phyloP scores from a whole-genome alignment of 1,284 basidiomycete genomes.

The Naganishia sp. region DNA sequence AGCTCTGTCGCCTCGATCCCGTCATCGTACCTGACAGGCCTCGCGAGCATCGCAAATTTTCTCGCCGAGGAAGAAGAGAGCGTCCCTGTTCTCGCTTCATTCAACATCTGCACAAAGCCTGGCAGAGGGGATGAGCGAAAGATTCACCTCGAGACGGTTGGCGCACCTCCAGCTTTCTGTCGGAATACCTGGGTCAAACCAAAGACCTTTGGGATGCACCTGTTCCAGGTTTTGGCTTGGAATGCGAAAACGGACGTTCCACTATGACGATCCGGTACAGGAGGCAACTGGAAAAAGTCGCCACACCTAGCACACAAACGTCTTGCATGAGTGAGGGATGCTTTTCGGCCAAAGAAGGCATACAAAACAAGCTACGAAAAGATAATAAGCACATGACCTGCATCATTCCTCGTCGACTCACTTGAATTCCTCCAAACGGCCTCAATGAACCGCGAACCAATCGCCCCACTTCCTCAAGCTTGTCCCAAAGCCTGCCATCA shows the following conservation, averaged over 20 bases:
- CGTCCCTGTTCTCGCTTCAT: conserved; percentile 83
- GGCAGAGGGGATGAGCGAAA: not conserved
- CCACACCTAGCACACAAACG: conserved; percentile 59
- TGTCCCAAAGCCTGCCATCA: conserved; percentile 71
- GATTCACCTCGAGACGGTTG: not conserved
- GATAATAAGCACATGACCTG: not conserved
- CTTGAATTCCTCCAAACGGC: conserved; percentile 82
- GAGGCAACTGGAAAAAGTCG: conserved; percentile 93
- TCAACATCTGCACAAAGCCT: conserved; percentile 87
- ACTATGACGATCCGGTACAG: conserved; percentile 61
- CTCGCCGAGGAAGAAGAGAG: conserved; percentile 62
- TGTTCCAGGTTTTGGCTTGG: conserved; percentile 73
- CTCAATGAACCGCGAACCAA: conserved; percentile 60
- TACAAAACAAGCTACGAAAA: conserved; percentile 13
- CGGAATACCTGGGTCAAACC: conserved; percentile 83
- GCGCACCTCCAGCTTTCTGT: conserved; percentile 55
- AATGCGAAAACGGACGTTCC: conserved; percentile 67
- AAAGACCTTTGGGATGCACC: conserved; percentile 68
- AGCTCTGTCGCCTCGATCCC: conserved; percentile 58
- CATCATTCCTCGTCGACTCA: conserved; percentile 57
- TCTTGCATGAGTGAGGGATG: not conserved
- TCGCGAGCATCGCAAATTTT: conserved; percentile 64
- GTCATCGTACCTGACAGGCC: conserved; percentile 47
- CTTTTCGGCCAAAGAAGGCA: not conserved
- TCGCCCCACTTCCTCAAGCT: conserved; percentile 51